Base-by-base conservation (phyloP, 345 rosid species). In the Aegle marmelos region DNA sequence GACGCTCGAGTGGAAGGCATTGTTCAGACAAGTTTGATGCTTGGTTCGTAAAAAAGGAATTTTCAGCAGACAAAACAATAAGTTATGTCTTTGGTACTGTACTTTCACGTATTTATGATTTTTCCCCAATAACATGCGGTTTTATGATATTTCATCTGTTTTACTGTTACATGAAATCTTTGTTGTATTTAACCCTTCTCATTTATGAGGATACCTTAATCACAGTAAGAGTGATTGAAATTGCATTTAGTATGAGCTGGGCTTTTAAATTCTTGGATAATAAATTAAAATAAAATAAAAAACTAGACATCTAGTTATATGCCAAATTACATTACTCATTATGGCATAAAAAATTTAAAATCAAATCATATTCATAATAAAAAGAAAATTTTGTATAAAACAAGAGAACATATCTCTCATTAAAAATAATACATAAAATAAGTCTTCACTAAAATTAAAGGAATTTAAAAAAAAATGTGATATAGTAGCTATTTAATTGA, bases 21-120 rank as follows among this genome's bases (percentile, higher is more conserved):
- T 5, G 25, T 27, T 57, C 73, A 9, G 53, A 70, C 37, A 36
- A 7, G 25, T 39, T 37, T 21, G 68, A 76, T 76, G 48, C 83
- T 39, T 80, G 73, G 48, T 61, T 71, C 76, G 68, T 39, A 80
- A 71, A 56, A 63, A 76, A 80, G 63, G 77, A 80, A 64, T 76
- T 64, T 19, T 80, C 30, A 5, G 30, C 37, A 62, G 56, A 58
- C 41, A 50, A 62, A 34, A 69, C 68, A 24, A 4, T 7, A 21
- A 69, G 30, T 39, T 61, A 21, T n/a, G 24, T 41, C 37, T 8
- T 16, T 19, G 9, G 61, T 50, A 54, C 24, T 64, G 14, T n/a
- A 48, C 25, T 75, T 56, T 1, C 6, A 28, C 9, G 1, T 63
- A 76, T 76, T 80, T 76, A 4, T 41, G 14, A 1, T 37, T 21